Conservation (phyloP, 805 yeast genomes). For the Yarrowia sp. region DNA sequence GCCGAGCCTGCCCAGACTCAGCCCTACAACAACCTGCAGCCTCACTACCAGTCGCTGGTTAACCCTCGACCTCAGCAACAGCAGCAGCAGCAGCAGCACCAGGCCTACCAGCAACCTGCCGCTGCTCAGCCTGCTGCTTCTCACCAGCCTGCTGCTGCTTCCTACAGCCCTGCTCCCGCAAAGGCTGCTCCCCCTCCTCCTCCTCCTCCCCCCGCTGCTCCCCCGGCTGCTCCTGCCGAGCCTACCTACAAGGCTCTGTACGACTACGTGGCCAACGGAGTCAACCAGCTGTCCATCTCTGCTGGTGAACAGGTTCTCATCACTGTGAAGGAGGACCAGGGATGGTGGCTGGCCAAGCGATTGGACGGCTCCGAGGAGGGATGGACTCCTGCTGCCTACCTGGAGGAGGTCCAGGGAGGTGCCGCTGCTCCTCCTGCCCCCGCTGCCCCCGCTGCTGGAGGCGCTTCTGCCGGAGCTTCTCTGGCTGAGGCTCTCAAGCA, state of each 20-base stretch:
- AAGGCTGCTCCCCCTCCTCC: conserved; percentile 47
- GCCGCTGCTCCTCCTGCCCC: conserved; percentile 46
- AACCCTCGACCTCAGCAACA: conserved; percentile 37
- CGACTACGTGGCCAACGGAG: conserved; percentile 87
- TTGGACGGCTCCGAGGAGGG: conserved; percentile 83
- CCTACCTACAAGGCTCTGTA: conserved; percentile 87
- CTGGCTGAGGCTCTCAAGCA: conserved; percentile 73
- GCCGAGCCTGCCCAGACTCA: conserved; percentile 24
- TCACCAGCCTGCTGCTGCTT: conserved; percentile 44
- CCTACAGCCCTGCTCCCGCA: conserved; percentile 41
- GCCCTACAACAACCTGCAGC: conserved; percentile 21
- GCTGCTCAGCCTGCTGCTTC: conserved; percentile 43
- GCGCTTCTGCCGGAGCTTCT: conserved; percentile 57
- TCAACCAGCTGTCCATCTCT: conserved; percentile 77
- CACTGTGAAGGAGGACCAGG: conserved; percentile 75
- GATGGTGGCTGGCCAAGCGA: conserved; percentile 92
- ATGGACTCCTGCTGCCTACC: conserved; percentile 97
- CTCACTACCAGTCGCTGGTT: conserved; percentile 28
- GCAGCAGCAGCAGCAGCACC: conserved; percentile 41
- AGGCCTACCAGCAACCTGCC: conserved; percentile 38
- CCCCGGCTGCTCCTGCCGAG: conserved; percentile 63
- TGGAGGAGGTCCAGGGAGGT: conserved; percentile 52
- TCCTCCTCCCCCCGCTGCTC: conserved; percentile 60
- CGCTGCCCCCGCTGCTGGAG: conserved; percentile 42
- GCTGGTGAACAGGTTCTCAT: conserved; percentile 80